Evolutionary conservation across 352 stramenopile genomes (phyloP).

Genomic region (Globisporangium ultimum): DNA sequence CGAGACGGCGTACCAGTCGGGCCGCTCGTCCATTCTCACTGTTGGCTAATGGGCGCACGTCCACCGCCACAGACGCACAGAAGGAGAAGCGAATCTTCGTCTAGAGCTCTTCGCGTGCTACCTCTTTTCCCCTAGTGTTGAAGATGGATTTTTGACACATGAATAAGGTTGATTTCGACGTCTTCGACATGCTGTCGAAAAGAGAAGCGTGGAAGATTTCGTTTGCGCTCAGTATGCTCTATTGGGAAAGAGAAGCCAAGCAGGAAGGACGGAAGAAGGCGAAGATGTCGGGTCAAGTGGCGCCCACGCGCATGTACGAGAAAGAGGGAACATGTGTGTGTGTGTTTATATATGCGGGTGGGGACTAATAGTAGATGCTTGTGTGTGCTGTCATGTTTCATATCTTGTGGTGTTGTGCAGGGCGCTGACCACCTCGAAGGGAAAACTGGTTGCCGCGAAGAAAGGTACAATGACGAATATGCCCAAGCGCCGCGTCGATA

Average conservation of each 20-base stretch:
- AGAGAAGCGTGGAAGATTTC: slow-evolving; percentile 3
- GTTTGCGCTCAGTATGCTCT: not conserved
- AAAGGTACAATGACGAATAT: slow-evolving; percentile 48
- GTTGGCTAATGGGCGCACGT: not conserved
- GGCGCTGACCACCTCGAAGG: slow-evolving; percentile 84
- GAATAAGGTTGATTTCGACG: slow-evolving; percentile 8
- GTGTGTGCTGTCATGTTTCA: not conserved
- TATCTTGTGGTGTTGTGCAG: slow-evolving; percentile 22
- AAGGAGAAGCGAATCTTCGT: not conserved
- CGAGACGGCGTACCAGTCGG: slow-evolving; percentile 48
- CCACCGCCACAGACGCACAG: too few species aligned
- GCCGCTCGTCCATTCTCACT: not conserved
- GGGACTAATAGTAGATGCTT: not conserved
- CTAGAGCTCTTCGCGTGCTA: not conserved
- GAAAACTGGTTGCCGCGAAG: slow-evolving; percentile 79
- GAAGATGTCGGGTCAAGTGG: slow-evolving; percentile 52
- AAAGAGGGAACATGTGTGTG: not conserved
- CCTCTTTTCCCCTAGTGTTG: slow-evolving; percentile 4
- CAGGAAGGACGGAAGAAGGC: not conserved
- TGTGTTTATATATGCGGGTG: not conserved
- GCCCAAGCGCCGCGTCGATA: too few species aligned
- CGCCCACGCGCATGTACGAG: slow-evolving; percentile 79
- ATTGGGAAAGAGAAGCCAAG: not conserved
- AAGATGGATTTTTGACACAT: slow-evolving; percentile 8
- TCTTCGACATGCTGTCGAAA: slow-evolving; percentile 15